These are phyloP conservation scores for Boletellus sp. DNA, from an alignment of 768 basidiomycete genomes.

Conservation along the genomic window DNA sequence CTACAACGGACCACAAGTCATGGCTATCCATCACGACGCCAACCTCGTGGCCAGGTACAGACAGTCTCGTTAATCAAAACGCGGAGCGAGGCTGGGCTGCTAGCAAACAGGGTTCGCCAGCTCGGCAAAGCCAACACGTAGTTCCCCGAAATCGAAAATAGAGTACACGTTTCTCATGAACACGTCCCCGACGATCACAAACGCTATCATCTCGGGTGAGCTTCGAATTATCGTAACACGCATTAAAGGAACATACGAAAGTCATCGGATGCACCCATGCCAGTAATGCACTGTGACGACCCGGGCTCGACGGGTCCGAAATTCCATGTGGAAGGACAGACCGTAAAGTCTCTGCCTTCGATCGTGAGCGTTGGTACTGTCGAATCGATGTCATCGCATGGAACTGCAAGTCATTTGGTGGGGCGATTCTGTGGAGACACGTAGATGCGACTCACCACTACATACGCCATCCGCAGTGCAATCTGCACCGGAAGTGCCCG, in stretches of 20 bases:
- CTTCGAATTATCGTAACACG: not conserved
- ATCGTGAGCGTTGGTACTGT: constrained; percentile 31
- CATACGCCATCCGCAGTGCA: constrained; percentile 23
- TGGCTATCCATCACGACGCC: not conserved
- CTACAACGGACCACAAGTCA: not conserved
- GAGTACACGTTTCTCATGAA: constrained; percentile 25
- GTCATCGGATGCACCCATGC: constrained; percentile 14
- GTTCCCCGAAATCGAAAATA: constrained; percentile 26
- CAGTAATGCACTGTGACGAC: constrained; percentile 31
- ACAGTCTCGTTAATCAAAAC: not conserved
- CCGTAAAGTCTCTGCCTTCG: constrained; percentile 31
- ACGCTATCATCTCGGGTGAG: constrained; percentile 8
- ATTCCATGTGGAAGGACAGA: constrained; percentile 35
- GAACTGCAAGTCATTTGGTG: constrained; percentile 8
- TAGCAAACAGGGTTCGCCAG: constrained; percentile 4
- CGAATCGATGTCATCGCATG: constrained; percentile 13
- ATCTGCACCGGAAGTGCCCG: constrained; percentile 20
- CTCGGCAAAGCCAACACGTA: constrained; percentile 36
- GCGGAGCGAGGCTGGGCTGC: not conserved
- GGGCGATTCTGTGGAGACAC: not conserved
- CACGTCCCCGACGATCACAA: constrained; percentile 27
- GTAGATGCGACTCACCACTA: constrained; percentile 20
- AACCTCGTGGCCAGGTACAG: not conserved
- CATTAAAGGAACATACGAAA: constrained; percentile 4
- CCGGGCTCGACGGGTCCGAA: constrained; percentile 28